phyloP scores from a whole-genome alignment of 169 alveolate species.

The Plasmodium inui region DNA sequence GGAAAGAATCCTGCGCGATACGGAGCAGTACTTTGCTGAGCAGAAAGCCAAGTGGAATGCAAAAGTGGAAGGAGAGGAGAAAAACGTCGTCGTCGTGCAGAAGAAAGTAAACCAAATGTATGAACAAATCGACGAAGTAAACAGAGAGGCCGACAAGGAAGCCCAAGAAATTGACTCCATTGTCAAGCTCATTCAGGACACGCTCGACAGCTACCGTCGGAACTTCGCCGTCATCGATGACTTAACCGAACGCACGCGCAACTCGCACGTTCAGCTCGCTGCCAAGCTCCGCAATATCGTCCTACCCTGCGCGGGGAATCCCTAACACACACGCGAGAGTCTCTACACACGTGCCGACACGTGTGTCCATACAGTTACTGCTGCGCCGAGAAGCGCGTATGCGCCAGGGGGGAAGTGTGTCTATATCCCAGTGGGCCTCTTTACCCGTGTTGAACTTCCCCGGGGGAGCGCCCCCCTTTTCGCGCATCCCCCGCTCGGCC shows the following conservation, averaged over 20 bases:
- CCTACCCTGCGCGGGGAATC: not conserved
- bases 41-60: constrained; percentile 54
- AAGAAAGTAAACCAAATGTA: constrained; percentile 38
- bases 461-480: not conserved
- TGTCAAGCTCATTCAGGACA: constrained; percentile 57
- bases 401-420: no score
- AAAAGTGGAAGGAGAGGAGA: constrained; percentile 57
- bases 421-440: not conserved
- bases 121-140: constrained; percentile 29
- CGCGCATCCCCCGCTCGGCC: not conserved
- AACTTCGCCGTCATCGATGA: constrained; percentile 25
- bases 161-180: constrained; percentile 51
- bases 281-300: constrained; percentile 6
- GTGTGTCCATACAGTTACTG: not conserved
- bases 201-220: constrained; percentile 7
- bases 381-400: no score
- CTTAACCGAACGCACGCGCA: constrained; percentile 38
- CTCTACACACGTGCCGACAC: no score
- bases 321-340: no score
- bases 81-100: constrained; percentile 10
- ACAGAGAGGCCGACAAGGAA: constrained; percentile 24
- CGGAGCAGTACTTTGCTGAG: constrained; percentile 24
- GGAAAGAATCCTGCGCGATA: constrained; percentile 16
- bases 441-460: not conserved
- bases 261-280: constrained; percentile 9